phyloP scores from a whole-genome alignment of 371 early-diverging fungal genomes.

The Umbelopsis sp. region DNA sequence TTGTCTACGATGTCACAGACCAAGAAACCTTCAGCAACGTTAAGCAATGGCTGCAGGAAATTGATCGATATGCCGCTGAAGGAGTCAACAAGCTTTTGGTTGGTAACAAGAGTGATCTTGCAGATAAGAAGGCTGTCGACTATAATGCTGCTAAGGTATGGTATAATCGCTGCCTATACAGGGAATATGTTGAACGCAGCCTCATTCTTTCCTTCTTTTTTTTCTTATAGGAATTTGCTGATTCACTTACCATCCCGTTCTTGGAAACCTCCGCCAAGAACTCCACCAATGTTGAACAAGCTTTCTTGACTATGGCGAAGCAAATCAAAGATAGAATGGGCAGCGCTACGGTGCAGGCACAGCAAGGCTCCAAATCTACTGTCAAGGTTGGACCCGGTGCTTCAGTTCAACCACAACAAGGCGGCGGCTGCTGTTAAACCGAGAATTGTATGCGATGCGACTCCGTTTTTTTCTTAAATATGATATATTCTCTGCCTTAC shows the following conservation, averaged over 20 bases:
- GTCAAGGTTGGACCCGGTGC: conserved; percentile 56
- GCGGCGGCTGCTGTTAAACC: conserved; percentile 58
- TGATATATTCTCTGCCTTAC: conserved; percentile 18
- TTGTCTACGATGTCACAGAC: conserved; percentile 99
- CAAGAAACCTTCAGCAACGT: conserved; percentile 92
- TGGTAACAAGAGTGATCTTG: conserved; percentile 99
- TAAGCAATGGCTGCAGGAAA: conserved; percentile 97
- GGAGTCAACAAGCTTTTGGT: conserved; percentile 96
- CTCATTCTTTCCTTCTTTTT: background rate
- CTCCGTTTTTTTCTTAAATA: conserved; percentile 6
- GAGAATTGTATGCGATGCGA: background rate
- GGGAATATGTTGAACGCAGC: background rate
- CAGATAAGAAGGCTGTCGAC: conserved; percentile 84
- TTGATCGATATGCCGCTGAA: conserved; percentile 70
- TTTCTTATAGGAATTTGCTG: conserved; percentile 73
- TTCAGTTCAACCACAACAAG: conserved; percentile 52
- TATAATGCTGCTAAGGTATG: conserved; percentile 70
- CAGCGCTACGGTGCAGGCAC: conserved; percentile 31
- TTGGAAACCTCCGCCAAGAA: conserved; percentile 95
- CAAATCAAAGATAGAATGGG: conserved; percentile 77
- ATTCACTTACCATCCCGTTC: conserved; percentile 84
- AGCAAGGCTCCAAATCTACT: conserved; percentile 48
- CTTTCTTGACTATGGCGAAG: conserved; percentile 95
- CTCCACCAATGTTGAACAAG: conserved; percentile 94
- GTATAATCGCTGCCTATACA: background rate